A percentile compares a stretch with the other conserved stretches of the same genome.
These are phyloP conservation scores for Annulohypoxylon bovei DNA, from an alignment of 495 filamentous ascomycete genomes.

Conservation along the genomic window DNA sequence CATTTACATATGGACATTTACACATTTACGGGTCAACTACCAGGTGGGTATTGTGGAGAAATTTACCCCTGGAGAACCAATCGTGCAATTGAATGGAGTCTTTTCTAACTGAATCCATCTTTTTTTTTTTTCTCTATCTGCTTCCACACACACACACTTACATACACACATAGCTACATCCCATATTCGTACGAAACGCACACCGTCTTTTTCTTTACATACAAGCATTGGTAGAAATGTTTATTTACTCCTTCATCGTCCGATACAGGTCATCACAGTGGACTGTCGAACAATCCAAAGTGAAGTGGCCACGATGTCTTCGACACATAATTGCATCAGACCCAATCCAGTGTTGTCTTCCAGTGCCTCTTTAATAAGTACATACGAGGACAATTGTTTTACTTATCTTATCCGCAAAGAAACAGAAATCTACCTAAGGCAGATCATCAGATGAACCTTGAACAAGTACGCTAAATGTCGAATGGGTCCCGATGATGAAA, in stretches of 20 bases:
- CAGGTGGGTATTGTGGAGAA: slow-evolving; percentile 17
- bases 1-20: background rate
- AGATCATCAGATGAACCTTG: slow-evolving; percentile 21
- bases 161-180: background rate
- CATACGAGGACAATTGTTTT: slow-evolving; percentile 10
- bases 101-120: background rate
- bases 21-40: slow-evolving; percentile 9
- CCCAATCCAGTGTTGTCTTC: background rate
- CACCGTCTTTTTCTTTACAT: slow-evolving; percentile 9
- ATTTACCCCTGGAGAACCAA: slow-evolving; percentile 4
- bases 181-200: background rate
- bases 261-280: background rate
- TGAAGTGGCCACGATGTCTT: background rate
- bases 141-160: background rate
- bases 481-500: slow-evolving; percentile 24
- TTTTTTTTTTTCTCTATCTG: background rate
- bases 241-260: background rate
- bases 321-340: background rate
- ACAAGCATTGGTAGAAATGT: background rate
- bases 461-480: slow-evolving; percentile 20
- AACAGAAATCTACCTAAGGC: slow-evolving; percentile 3
- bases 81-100: background rate
- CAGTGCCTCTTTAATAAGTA: slow-evolving; percentile 7
- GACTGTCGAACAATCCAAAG: background rate
- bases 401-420: slow-evolving; percentile 11